phyloP scores from a whole-genome alignment of 257 asterid species.

The Jacaranda copaia region DNA sequence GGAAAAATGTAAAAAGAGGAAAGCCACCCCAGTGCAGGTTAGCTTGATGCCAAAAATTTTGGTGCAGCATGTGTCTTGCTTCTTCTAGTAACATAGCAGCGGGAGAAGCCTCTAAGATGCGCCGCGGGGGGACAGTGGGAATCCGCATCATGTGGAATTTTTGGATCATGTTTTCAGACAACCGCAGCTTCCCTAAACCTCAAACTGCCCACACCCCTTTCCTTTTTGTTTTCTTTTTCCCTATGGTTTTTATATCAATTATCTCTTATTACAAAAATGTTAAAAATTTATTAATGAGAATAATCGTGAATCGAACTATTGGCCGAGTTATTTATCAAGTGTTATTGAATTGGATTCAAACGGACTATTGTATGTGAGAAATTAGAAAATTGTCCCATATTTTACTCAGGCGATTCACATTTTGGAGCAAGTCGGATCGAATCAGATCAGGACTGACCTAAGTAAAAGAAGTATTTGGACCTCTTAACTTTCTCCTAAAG shows the following conservation, averaged over 20 bases:
- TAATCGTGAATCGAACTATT: no score
- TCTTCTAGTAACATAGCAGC: conserved; percentile 10
- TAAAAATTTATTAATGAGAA: no score
- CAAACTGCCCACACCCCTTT: neutral
- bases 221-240: neutral
- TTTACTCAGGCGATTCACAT: no score
- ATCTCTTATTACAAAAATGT: neutral
- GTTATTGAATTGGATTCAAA: no score
- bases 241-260: neutral
- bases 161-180: conserved; percentile 35
- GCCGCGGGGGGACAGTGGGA: conserved; percentile 42
- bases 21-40: conserved; percentile 26
- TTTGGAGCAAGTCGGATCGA: no score
- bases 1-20: neutral
- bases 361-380: no score
- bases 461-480: no score
- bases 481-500: no score
- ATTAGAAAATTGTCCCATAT: no score
- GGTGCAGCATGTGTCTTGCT: conserved; percentile 14
- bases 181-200: conserved; percentile 18
- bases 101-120: conserved; percentile 33
- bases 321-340: no score
- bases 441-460: no score
- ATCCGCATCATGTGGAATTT: conserved; percentile 41
- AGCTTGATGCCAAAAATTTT: conserved; percentile 37